Conservation (phyloP, 768 basidiomycete species). For the Pholiota microspora region DNA sequence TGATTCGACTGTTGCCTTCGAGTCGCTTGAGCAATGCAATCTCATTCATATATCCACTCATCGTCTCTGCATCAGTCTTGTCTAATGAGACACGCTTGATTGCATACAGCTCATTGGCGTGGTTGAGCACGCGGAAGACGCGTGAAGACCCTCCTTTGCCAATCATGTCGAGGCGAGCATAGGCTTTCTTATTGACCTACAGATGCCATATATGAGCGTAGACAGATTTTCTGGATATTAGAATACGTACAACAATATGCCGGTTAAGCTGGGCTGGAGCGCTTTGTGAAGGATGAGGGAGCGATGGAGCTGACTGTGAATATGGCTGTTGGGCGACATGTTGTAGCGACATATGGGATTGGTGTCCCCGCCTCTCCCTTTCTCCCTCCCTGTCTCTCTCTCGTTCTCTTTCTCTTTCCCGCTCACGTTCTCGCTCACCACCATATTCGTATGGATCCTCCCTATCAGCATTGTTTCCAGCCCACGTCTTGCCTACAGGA, state of each 20-base stretch:
- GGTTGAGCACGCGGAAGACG: conserved; percentile 87
- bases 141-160: conserved; percentile 96
- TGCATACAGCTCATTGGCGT: conserved; percentile 75
- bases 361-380: conserved; percentile 27
- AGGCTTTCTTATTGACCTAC: conserved; percentile 79
- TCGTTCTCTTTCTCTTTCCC: conserved; percentile 22
- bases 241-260: conserved; percentile 37
- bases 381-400: conserved; percentile 25
- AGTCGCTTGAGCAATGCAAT: conserved; percentile 91
- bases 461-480: conserved; percentile 27
- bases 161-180: conserved; percentile 84
- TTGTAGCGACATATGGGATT: conserved; percentile 28
- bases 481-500: conserved; percentile 42
- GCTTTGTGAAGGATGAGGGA: conserved; percentile 30
- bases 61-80: conserved; percentile 84
- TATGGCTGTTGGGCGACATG: conserved; percentile 26
- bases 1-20: conserved; percentile 91
- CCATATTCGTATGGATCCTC: conserved; percentile 32
- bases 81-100: conserved; percentile 92
- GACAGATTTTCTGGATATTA: too few species aligned
- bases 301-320: conserved; percentile 28
- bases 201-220: too few species aligned
- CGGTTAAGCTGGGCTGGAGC: conserved; percentile 34
- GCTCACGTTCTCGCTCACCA: conserved; percentile 31
- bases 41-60: conserved; percentile 94